These are phyloP conservation scores for Colletotrichum sojae DNA, from an alignment of 2,329 filamentous ascomycete species.

Conservation along the genomic window DNA sequence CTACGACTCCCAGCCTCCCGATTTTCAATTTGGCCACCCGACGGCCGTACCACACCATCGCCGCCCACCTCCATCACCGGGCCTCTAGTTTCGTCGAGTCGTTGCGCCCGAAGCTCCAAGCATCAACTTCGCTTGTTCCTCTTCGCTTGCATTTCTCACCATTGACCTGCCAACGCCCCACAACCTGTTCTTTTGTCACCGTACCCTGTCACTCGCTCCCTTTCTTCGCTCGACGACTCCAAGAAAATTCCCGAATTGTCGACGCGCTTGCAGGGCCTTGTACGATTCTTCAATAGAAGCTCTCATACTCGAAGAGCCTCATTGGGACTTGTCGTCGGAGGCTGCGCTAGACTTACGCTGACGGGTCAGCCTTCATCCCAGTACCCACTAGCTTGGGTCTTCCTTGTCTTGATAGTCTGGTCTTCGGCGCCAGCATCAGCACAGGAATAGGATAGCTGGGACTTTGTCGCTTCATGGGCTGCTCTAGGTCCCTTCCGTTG, in stretches of 20 bases:
- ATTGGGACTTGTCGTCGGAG: background rate
- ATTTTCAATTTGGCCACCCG: slow-evolving; percentile 40
- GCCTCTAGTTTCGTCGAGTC: slow-evolving; percentile 9
- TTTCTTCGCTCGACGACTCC: slow-evolving; percentile 18
- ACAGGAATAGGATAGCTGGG: background rate
- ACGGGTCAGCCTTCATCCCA: slow-evolving; percentile 33
- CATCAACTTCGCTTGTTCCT: slow-evolving; percentile 2
- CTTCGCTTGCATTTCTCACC: background rate
- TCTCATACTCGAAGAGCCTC: background rate
- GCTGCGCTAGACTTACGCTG: background rate
- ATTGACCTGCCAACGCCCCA: slow-evolving; percentile 17
- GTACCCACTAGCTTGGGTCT: slow-evolving; percentile 22
- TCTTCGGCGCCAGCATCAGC: background rate
- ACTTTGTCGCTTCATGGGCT: background rate
- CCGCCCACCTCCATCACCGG: slow-evolving; percentile 20
- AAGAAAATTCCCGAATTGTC: slow-evolving; percentile 13
- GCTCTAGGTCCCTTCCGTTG: background rate
- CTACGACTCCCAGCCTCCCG: slow-evolving; percentile 39
- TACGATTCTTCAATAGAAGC: background rate
- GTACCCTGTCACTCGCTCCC: slow-evolving; percentile 16
- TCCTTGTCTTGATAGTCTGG: slow-evolving; percentile 16
- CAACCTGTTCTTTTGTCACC: slow-evolving; percentile 23
- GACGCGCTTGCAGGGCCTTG: background rate
- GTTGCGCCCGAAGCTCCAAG: background rate
- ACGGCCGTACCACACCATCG: slow-evolving; percentile 35